These are phyloP conservation scores for Cystobasidiaceae sp. DNA, from an alignment of 1,284 basidiomycete species.

Conservation along the genomic window DNA sequence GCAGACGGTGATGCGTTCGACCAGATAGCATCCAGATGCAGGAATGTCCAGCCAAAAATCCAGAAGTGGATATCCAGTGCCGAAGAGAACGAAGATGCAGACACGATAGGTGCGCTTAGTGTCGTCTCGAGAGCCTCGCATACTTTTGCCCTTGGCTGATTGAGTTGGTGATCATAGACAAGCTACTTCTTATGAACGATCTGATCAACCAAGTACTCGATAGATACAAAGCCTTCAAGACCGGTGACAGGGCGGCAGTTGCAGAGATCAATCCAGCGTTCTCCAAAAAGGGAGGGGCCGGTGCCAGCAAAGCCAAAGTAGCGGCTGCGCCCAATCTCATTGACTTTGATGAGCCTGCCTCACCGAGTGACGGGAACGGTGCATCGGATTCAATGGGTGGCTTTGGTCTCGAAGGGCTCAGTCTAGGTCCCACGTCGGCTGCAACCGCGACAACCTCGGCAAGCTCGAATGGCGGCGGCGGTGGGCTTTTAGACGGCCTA, in stretches of 20 bases:
- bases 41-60: slow-evolving; percentile 81
- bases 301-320: slow-evolving; percentile 17
- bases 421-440: slow-evolving; percentile 28
- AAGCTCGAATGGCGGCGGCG: background rate
- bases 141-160: background rate
- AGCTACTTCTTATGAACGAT: slow-evolving; percentile 92
- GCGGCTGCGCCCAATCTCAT: slow-evolving; percentile 41
- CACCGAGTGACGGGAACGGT: background rate
- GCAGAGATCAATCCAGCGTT: slow-evolving; percentile 54
- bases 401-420: slow-evolving; percentile 38
- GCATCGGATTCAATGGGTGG: slow-evolving; percentile 14
- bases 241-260: slow-evolving; percentile 69
- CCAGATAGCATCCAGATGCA: slow-evolving; percentile 83
- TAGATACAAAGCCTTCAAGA: slow-evolving; percentile 86
- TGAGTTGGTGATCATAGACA: slow-evolving; percentile 55
- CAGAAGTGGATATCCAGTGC: slow-evolving; percentile 97
- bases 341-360: slow-evolving; percentile 40
- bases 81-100: slow-evolving; percentile 65
- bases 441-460: background rate
- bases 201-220: slow-evolving; percentile 88
- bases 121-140: background rate
- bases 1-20: slow-evolving; percentile 83
- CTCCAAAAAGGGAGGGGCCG: slow-evolving; percentile 16
- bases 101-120: slow-evolving; percentile 65
- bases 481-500: slow-evolving; percentile 21